These are phyloP conservation scores for Novakomyces olei DNA, from an alignment of 805 yeast genomes.

Conservation along the genomic window DNA sequence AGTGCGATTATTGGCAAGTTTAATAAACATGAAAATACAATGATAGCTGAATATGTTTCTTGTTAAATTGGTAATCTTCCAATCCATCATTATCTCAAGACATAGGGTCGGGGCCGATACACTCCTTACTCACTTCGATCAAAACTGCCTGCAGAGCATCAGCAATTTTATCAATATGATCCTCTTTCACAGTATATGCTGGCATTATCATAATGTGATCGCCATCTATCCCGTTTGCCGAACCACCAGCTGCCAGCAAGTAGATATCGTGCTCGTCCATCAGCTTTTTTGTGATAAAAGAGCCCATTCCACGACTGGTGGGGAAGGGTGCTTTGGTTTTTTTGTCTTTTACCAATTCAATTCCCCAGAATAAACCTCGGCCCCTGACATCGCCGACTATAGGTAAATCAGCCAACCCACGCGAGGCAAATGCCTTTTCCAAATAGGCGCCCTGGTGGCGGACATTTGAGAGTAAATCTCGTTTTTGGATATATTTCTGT, in stretches of 20 bases:
- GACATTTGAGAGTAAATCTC: not conserved
- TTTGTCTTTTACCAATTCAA: slow-evolving; percentile 35
- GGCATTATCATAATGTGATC: slow-evolving; percentile 1
- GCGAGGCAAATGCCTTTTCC: slow-evolving; percentile 16
- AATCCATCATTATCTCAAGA: too few species aligned
- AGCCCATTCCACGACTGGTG: not conserved
- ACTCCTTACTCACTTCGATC: too few species aligned
- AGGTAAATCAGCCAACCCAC: too few species aligned
- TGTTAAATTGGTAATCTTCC: too few species aligned
- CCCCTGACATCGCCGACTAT: slow-evolving; percentile 42
- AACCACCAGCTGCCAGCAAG: not conserved
- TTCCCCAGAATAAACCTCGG: slow-evolving; percentile 35
- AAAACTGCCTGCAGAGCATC: too few species aligned
- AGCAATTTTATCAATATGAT: not conserved
- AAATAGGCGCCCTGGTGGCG: slow-evolving; percentile 7
- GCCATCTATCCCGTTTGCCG: not conserved
- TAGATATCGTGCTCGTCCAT: not conserved
- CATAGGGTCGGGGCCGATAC: too few species aligned
- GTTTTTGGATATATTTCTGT: slow-evolving; percentile 17
- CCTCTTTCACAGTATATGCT: not conserved
- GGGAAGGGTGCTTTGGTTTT: slow-evolving; percentile 24
- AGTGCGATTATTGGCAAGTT: too few species aligned
- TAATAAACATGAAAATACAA: too few species aligned
- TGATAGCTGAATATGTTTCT: too few species aligned
- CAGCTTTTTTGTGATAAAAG: not conserved